These are phyloP conservation scores for Naganishia randhawae DNA, from an alignment of 768 basidiomycete genomes.

Conservation along the genomic window DNA sequence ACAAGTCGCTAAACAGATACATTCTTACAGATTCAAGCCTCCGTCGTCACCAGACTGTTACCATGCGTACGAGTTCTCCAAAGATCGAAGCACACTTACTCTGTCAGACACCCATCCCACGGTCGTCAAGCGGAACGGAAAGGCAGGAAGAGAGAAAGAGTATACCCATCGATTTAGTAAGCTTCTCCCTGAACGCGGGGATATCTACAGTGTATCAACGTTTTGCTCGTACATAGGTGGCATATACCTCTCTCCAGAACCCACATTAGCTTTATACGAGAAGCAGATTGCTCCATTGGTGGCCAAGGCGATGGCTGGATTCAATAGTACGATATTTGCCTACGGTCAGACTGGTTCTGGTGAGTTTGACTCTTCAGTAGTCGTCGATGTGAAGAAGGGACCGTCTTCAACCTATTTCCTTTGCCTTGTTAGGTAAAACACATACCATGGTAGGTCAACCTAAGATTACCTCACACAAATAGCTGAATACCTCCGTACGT, in stretches of 20 bases:
- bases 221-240: slow-evolving; percentile 34
- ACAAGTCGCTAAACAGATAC: background rate
- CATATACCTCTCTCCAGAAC: slow-evolving; percentile 40
- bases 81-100: slow-evolving; percentile 33
- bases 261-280: slow-evolving; percentile 42
- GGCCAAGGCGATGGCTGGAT: slow-evolving; percentile 49
- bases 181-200: slow-evolving; percentile 15
- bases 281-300: slow-evolving; percentile 44
- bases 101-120: slow-evolving; percentile 47
- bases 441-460: slow-evolving; percentile 28
- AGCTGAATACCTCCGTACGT: background rate
- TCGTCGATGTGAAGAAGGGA: background rate
- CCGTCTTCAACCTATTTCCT: background rate
- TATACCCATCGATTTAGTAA: slow-evolving; percentile 48
- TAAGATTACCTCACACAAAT: background rate
- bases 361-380: background rate
- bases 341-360: slow-evolving; percentile 49
- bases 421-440: slow-evolving; percentile 15
- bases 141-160: slow-evolving; percentile 45
- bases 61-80: slow-evolving; percentile 41
- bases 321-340: slow-evolving; percentile 50
- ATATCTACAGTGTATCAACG: background rate
- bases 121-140: slow-evolving; percentile 46
- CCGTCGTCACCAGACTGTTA: slow-evolving; percentile 15
- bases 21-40: slow-evolving; percentile 13